Conservation (phyloP, 164 flowering plant species). For the Nelumbo lutea region DNA sequence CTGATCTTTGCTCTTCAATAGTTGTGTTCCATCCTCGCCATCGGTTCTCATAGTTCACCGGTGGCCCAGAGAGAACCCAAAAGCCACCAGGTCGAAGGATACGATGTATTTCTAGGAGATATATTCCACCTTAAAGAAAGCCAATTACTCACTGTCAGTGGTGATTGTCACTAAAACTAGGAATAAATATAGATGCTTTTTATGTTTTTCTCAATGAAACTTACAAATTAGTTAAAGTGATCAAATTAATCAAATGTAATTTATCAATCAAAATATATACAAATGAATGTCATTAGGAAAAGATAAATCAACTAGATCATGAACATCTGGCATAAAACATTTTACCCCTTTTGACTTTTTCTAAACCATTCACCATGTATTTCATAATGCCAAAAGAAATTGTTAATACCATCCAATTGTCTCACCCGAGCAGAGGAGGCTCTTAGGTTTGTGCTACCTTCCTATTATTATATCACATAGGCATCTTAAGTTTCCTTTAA, state of each 20-base stretch:
- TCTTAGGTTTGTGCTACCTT: neutral
- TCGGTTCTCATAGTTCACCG: conserved; percentile 81
- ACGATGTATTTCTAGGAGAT: conserved; percentile 86
- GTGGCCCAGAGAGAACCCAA: conserved; percentile 98
- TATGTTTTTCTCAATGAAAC: neutral
- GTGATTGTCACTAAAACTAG: neutral
- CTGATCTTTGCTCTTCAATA: conserved; percentile 74
- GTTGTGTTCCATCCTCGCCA: conserved; percentile 99
- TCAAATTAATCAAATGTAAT: neutral
- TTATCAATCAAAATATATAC: neutral
- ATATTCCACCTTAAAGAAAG: conserved; percentile 74
- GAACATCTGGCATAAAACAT: too few relatives aligned
- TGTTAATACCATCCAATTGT: too few relatives aligned
- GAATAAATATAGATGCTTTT: too few relatives aligned
- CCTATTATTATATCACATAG: neutral
- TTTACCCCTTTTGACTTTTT: too few relatives aligned
- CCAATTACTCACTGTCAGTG: conserved; percentile 1
- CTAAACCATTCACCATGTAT: too few relatives aligned
- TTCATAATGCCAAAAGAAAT: too few relatives aligned
- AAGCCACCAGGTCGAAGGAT: conserved; percentile 98
- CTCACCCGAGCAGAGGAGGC: neutral
- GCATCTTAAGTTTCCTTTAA: too few relatives aligned
- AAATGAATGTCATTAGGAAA: too few relatives aligned
- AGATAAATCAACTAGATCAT: too few relatives aligned
- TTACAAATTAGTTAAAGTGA: neutral